phyloP scores from a whole-genome alignment of 306 rosid genomes.

The Prunus kanzakura region DNA sequence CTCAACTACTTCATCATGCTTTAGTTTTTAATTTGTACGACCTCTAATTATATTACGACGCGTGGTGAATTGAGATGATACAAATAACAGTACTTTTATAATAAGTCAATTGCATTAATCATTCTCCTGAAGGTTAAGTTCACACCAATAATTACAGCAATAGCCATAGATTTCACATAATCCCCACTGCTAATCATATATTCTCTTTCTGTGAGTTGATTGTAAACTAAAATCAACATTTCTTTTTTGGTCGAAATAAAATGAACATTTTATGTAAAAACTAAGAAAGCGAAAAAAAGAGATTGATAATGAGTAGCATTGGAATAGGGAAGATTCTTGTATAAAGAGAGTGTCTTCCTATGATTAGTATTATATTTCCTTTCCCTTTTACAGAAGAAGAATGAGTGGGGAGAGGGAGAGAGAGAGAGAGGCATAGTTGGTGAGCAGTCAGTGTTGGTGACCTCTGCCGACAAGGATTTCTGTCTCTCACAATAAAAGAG shows the following conservation, averaged over 20 bases:
- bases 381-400: conserved; percentile 30
- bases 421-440: conserved; percentile 32
- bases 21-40: no score
- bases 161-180: not conserved
- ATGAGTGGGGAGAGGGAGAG: conserved; percentile 37
- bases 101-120: not conserved
- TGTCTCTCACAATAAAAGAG: conserved; percentile 51
- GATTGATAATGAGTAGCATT: conserved; percentile 40
- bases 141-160: not conserved
- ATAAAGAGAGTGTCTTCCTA: conserved; percentile 58
- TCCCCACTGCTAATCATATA: no score
- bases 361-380: conserved; percentile 59
- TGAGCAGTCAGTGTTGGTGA: conserved; percentile 50
- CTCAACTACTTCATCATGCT: no score
- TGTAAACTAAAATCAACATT: not conserved
- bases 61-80: no score
- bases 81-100: not conserved
- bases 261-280: conserved; percentile 7
- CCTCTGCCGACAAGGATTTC: conserved; percentile 62
- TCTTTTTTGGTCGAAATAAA: not conserved
- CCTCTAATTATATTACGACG: no score
- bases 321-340: conserved; percentile 76
- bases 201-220: not conserved
- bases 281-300: not conserved
- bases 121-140: not conserved